Evolutionary conservation across 1,139 yeast genomes (phyloP).

Genomic region (Pichia sp.): DNA sequence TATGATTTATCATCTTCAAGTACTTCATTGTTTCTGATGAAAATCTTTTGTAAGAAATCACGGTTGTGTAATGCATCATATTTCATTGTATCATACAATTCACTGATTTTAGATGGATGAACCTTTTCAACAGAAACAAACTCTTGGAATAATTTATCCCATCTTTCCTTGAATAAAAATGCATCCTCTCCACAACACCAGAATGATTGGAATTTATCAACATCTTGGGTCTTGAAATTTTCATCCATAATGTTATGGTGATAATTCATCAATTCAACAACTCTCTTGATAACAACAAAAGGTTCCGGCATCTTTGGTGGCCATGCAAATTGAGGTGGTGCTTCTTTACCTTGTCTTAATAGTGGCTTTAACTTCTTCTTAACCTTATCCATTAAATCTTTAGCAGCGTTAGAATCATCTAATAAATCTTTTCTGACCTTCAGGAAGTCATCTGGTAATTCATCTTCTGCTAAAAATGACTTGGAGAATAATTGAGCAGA

Average conservation of each 20-base stretch:
- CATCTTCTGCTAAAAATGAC: slow-evolving; percentile 73
- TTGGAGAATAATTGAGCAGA: slow-evolving; percentile 88
- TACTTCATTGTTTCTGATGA: slow-evolving; percentile 57
- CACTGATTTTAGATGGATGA: slow-evolving; percentile 96
- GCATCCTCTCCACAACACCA: slow-evolving; percentile 99
- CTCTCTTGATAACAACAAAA: slow-evolving; percentile 86
- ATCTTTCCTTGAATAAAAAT: slow-evolving; percentile 82
- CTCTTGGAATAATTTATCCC: slow-evolving; percentile 96
- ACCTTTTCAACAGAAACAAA: slow-evolving; percentile 93
- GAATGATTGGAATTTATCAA: slow-evolving; percentile 62
- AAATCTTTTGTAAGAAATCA: slow-evolving; percentile 79
- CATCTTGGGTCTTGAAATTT: slow-evolving; percentile 70
- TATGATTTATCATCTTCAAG: slow-evolving; percentile 5
- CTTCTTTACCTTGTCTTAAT: slow-evolving; percentile 92
- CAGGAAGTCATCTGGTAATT: slow-evolving; percentile 75
- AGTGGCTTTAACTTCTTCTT: slow-evolving; percentile 95
- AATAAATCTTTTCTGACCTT: slow-evolving; percentile 85
- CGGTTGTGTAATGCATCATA: slow-evolving; percentile 97
- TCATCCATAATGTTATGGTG: slow-evolving; percentile 83
- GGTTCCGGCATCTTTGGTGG: slow-evolving; percentile 99
- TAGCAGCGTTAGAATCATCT: slow-evolving; percentile 98
- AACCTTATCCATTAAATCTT: slow-evolving; percentile 96
- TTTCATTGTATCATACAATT: slow-evolving; percentile 97
- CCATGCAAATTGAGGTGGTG: slow-evolving; percentile 99
- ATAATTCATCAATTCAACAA: slow-evolving; percentile 93